phyloP scores from a whole-genome alignment of 192 early-diverging fungal species.

The Backusella westeae region DNA sequence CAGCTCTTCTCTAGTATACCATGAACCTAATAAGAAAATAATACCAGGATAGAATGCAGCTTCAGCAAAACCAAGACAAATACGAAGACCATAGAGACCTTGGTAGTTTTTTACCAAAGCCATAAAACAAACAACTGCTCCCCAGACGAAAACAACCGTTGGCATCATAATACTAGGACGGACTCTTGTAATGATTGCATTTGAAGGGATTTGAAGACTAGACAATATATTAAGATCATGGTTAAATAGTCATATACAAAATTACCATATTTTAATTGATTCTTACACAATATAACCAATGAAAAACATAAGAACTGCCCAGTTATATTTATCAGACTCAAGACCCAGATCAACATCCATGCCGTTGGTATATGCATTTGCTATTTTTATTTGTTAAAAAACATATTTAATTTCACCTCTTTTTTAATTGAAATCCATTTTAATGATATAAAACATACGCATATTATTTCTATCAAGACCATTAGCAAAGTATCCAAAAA shows the following conservation, averaged over 20 bases:
- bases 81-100: conserved; percentile 35
- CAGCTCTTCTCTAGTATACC: conserved; percentile 38
- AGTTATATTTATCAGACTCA: conserved; percentile 46
- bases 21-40: conserved; percentile 36
- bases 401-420: background rate
- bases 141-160: conserved; percentile 21
- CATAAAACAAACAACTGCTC: conserved; percentile 28
- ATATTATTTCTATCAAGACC: conserved; percentile 39
- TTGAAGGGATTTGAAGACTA: conserved; percentile 27
- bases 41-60: conserved; percentile 27
- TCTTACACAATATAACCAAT: conserved; percentile 44
- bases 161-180: conserved; percentile 29
- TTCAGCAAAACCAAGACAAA: conserved; percentile 36
- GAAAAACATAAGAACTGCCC: conserved; percentile 65
- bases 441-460: conserved; percentile 12
- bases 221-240: background rate
- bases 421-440: background rate
- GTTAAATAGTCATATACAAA: background rate
- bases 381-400: background rate
- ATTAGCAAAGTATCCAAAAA: conserved; percentile 37
- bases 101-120: conserved; percentile 20
- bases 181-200: conserved; percentile 24
- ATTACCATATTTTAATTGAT: conserved; percentile 3
- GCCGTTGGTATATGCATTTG: conserved; percentile 36
- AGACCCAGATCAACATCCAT: conserved; percentile 43